A percentile compares a stretch with the other conserved stretches of the same genome.
Conservation (phyloP, 2,329 filamentous ascomycete species). For the Fusarium poae region DNA sequence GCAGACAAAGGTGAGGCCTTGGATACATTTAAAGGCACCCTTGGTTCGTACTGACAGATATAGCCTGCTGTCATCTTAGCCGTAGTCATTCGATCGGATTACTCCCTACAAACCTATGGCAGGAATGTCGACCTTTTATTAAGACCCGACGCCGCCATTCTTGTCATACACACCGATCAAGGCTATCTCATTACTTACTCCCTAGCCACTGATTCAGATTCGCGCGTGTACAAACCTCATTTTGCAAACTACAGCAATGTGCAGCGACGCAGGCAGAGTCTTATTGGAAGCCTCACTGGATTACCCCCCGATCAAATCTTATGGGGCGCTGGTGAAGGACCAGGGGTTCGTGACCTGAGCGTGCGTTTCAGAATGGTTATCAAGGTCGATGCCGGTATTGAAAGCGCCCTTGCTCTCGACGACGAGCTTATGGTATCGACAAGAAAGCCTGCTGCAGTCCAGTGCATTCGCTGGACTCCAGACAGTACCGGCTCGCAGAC, state of each 20-base stretch:
- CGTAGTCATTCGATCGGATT: conserved; percentile 82
- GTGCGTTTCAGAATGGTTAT: conserved; percentile 97
- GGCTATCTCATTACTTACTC: conserved; percentile 97
- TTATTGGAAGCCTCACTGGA: conserved; percentile 68
- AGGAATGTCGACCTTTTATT: conserved; percentile 86
- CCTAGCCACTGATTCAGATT: conserved; percentile 83
- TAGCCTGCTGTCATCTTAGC: conserved; percentile 91
- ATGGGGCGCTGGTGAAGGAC: conserved; percentile 84
- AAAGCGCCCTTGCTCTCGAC: conserved; percentile 87
- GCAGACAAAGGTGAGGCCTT: conserved; percentile 85
- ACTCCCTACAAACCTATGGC: conserved; percentile 86
- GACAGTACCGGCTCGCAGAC: conserved; percentile 87
- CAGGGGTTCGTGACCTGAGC: conserved; percentile 86
- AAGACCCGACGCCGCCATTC: conserved; percentile 90
- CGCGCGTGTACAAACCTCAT: conserved; percentile 85
- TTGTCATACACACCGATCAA: conserved; percentile 87
- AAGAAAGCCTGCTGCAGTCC: conserved; percentile 89
- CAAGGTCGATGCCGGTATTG: conserved; percentile 95
- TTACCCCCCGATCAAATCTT: conserved; percentile 71
- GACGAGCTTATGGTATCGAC: conserved; percentile 95
- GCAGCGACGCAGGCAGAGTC: conserved; percentile 71
- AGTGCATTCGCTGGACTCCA: conserved; percentile 95
- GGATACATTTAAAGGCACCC: neutral
- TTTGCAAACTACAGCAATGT: conserved; percentile 77
- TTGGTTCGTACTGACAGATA: conserved; percentile 27